Evolutionary conservation across 2,329 filamentous ascomycete species (phyloP).

Genomic region (Scorias spongiosa): DNA sequence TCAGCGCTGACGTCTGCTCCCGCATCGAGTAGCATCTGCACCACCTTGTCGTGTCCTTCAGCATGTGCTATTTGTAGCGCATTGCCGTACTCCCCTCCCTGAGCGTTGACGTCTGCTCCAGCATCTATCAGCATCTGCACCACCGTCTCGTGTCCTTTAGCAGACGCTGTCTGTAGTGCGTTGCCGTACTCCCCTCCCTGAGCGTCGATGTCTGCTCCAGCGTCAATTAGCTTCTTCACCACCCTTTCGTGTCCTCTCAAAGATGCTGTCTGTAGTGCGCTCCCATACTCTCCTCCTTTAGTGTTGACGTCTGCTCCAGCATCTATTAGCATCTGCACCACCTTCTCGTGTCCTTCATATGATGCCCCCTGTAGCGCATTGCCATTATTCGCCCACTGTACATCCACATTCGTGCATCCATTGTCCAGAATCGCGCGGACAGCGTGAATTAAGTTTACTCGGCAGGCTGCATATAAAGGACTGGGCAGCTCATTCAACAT

Average conservation of each 20-base stretch:
- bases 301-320: slow-evolving; percentile 12
- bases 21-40: slow-evolving; percentile 7
- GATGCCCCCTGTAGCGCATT: slow-evolving; percentile 1
- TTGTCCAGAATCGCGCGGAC: neutral
- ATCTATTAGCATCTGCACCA: slow-evolving; percentile 9
- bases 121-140: slow-evolving; percentile 11
- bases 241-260: slow-evolving; percentile 5
- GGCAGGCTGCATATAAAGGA: neutral
- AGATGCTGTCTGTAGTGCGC: slow-evolving; percentile 9
- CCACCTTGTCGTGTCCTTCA: slow-evolving; percentile 1
- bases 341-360: slow-evolving; percentile 1
- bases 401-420: neutral
- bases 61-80: slow-evolving; percentile 6
- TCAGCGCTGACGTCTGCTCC: neutral
- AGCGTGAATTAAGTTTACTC: neutral
- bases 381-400: neutral
- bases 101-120: slow-evolving; percentile 12
- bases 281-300: slow-evolving; percentile 8
- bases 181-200: neutral
- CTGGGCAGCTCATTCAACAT: neutral
- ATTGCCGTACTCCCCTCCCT: slow-evolving; percentile 1
- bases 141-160: slow-evolving; percentile 2
- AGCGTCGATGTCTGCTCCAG: slow-evolving; percentile 3
- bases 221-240: slow-evolving; percentile 6
- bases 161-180: slow-evolving; percentile 1